phyloP scores from a whole-genome alignment of 2,329 filamentous ascomycete genomes.

The Ilyonectria sp. region DNA sequence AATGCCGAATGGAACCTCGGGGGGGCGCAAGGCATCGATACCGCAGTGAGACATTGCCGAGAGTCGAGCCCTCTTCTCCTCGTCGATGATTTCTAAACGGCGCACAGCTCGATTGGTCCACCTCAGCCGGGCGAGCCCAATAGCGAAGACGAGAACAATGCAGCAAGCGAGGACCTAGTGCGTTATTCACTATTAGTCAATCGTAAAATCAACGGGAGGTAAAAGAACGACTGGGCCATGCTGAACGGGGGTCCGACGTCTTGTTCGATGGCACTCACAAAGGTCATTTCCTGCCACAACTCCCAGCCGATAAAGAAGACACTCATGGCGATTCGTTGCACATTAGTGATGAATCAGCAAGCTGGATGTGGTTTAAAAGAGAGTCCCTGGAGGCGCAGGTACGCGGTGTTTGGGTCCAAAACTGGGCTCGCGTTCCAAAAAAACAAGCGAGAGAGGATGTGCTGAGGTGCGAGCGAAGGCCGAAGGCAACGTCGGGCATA shows the following conservation, averaged over 20 bases:
- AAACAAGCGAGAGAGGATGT: conserved; percentile 12
- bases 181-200: conserved; percentile 6
- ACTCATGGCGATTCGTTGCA: conserved; percentile 45
- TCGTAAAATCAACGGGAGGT: background rate
- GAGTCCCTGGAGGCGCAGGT: background rate
- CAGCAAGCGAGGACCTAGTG: conserved; percentile 78
- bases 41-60: conserved; percentile 70
- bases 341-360: conserved; percentile 17
- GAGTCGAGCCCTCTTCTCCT: conserved; percentile 72
- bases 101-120: conserved; percentile 69
- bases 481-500: background rate
- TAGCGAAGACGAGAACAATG: conserved; percentile 78
- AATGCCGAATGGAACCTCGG: conserved; percentile 87
- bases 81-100: conserved; percentile 75
- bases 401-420: conserved; percentile 34
- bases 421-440: conserved; percentile 31
- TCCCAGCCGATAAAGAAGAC: conserved; percentile 80
- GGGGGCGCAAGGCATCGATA: conserved; percentile 56
- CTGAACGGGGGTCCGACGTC: background rate
- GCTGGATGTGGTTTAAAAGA: background rate
- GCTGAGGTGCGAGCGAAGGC: background rate
- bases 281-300: conserved; percentile 91
- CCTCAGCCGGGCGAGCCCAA: conserved; percentile 79
- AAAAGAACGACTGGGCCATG: conserved; percentile 17
- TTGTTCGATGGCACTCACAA: conserved; percentile 72